Base-by-base conservation (phyloP, 2,329 filamentous ascomycete genomes). In the Hymenoscyphus linearis region DNA sequence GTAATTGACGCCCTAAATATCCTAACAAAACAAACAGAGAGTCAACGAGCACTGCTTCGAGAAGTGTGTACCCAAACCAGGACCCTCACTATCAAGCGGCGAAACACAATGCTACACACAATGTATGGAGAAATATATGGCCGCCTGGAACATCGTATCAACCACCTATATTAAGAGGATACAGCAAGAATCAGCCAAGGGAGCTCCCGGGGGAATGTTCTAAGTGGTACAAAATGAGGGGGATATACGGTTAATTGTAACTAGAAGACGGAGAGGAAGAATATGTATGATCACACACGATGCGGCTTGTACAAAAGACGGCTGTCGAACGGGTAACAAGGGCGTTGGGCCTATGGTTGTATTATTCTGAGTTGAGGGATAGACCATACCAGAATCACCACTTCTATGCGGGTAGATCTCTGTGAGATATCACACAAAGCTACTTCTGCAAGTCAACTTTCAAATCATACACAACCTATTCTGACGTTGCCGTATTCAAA, bases 91-190 rank as follows among this genome's bases (percentile, higher is more conserved):
- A 60, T 71, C 68, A 56, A 83, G 81, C 75, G 76, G 82, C 75
- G 90, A 93, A 74, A 80, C 85, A 72, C 80, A 82, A 25, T 93
- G 90, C 78, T 81, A 90, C 71, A 89, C 83, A 22, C 80, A 82
- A 63, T 93, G 90, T 79, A 90, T 92, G 85, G 89, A 93, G 70
- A 93, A 93, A 76, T 93, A 93, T 80, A 90, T 93, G 80, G 78
- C 81, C 35, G 83, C 88, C 12, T 93, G 90, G 90, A 92, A 92
- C 77, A 78, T 82, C 65, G 86, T 90, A 71, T 89, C 86, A 77
- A 75, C 80, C 55, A 80, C 86, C 47, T 91, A 91, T 74, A 83
- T 91, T 70, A 75, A 60, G 22, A 62, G 72, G 62, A 70, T 74
- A 67, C 68, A 73, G 57, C 62, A 66, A 53, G 70, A 74, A 58